These are phyloP conservation scores for Cutaneotrichosporon sp. DNA, from an alignment of 1,284 basidiomycete species.

Conservation along the genomic window DNA sequence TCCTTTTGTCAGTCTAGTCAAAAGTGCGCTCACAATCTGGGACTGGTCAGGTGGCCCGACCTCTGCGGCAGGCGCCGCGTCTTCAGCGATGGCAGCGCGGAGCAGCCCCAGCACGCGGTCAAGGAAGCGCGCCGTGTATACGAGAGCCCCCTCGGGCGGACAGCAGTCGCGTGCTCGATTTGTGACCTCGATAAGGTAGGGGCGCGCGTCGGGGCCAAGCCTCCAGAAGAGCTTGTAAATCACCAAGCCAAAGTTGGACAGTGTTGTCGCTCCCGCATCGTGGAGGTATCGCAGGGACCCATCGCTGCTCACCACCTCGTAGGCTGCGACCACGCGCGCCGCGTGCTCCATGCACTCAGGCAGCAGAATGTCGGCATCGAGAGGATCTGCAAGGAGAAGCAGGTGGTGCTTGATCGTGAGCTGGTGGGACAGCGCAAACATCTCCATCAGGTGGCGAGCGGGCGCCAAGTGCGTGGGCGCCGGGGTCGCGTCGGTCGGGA, in stretches of 20 bases:
- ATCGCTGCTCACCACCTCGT: neutral
- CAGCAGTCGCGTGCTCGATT: neutral
- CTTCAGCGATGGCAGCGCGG: neutral
- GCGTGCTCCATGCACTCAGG: neutral
- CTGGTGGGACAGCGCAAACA: neutral
- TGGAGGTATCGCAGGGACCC: neutral
- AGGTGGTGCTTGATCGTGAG: neutral
- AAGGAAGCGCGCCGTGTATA: neutral
- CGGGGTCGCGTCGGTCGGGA: neutral
- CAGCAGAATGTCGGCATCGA: neutral
- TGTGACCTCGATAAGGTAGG: neutral
- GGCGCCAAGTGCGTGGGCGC: neutral
- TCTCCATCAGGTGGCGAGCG: neutral
- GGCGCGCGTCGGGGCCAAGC: neutral
- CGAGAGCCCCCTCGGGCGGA: neutral
- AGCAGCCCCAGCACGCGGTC: neutral
- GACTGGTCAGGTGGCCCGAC: neutral
- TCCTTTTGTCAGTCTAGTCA: neutral
- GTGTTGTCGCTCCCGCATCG: neutral
- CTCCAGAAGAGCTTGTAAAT: neutral
- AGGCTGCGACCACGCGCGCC: neutral
- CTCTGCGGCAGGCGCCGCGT: neutral
- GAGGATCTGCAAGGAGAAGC: neutral
- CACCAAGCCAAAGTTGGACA: neutral
- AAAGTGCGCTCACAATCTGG: neutral